A percentile compares a stretch with the other conserved stretches of the same genome.
These are phyloP conservation scores for Kwoniella botswanensis DNA, from an alignment of 768 basidiomycete genomes.

Conservation along the genomic window DNA sequence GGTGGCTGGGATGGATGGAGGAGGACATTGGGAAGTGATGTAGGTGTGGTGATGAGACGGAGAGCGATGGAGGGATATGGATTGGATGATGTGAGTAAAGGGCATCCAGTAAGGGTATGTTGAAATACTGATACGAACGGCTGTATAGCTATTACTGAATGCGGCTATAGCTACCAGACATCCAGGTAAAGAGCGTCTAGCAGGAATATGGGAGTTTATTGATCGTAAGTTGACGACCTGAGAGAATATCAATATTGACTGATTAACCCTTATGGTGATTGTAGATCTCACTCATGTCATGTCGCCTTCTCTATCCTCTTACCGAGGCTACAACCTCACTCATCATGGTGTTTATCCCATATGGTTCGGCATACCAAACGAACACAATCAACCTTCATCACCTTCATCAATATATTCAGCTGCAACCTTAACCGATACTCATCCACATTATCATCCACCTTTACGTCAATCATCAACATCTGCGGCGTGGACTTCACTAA, in stretches of 20 bases:
- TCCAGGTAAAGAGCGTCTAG: slow-evolving; percentile 39
- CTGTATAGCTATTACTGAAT: slow-evolving; percentile 44
- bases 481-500: slow-evolving; percentile 28
- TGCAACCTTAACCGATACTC: slow-evolving; percentile 6
- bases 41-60: slow-evolving; percentile 46
- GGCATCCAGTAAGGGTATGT: neutral
- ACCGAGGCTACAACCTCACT: slow-evolving; percentile 44
- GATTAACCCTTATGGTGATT: neutral
- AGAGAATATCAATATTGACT: neutral
- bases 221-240: slow-evolving; percentile 36
- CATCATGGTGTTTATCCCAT: slow-evolving; percentile 51
- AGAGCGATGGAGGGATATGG: slow-evolving; percentile 55
- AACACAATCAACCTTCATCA: slow-evolving; percentile 17
- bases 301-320: slow-evolving; percentile 33
- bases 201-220: slow-evolving; percentile 51
- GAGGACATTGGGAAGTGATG: slow-evolving; percentile 39
- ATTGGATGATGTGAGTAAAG: slow-evolving; percentile 46
- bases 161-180: slow-evolving; percentile 47
- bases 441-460: slow-evolving; percentile 7
- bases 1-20: slow-evolving; percentile 31
- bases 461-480: slow-evolving; percentile 19
- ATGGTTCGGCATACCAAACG: slow-evolving; percentile 38
- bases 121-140: slow-evolving; percentile 5
- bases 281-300: slow-evolving; percentile 51
- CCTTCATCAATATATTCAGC: slow-evolving; percentile 11